Percentiles rank a stretch among this genome's conserved stretches.
These are phyloP conservation scores for Lipomyces japonicus DNA, from an alignment of 805 yeast species.

Conservation along the genomic window DNA sequence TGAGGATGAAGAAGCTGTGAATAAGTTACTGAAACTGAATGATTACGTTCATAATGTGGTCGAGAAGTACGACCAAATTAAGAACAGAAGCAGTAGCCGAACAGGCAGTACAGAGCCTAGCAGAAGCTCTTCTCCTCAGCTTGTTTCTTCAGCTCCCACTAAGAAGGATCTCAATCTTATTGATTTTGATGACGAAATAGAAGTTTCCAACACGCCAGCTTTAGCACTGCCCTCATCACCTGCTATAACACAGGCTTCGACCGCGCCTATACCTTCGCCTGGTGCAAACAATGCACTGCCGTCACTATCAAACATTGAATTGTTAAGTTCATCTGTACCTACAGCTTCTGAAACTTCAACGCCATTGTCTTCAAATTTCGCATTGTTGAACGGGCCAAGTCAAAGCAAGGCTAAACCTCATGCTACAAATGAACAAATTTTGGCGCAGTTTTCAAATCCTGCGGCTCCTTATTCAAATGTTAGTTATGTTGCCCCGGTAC, in stretches of 20 bases:
- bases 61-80: constrained; percentile 61
- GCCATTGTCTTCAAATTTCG: not conserved
- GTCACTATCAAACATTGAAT: not conserved
- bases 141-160: not conserved
- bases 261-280: not conserved
- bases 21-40: constrained; percentile 62
- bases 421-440: not conserved
- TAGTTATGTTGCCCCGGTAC: not conserved
- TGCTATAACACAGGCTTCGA: constrained; percentile 3
- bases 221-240: constrained; percentile 20
- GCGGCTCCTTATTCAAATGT: not conserved
- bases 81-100: constrained; percentile 32
- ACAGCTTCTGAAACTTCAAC: not conserved
- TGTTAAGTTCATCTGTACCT: not conserved
- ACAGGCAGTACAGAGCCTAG: constrained; percentile 43
- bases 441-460: constrained; percentile 7
- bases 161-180: constrained; percentile 48
- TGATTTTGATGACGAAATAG: constrained; percentile 64
- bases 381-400: not conserved
- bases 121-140: constrained; percentile 7
- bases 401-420: not conserved
- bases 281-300: not conserved
- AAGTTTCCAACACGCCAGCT: constrained; percentile 6
- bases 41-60: constrained; percentile 70
- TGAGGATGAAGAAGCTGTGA: constrained; percentile 60